Percentiles rank a stretch among this genome's conserved stretches.
These are phyloP conservation scores for Fusarium decemcellulare DNA, from an alignment of 2,329 filamentous ascomycete species.

Conservation along the genomic window DNA sequence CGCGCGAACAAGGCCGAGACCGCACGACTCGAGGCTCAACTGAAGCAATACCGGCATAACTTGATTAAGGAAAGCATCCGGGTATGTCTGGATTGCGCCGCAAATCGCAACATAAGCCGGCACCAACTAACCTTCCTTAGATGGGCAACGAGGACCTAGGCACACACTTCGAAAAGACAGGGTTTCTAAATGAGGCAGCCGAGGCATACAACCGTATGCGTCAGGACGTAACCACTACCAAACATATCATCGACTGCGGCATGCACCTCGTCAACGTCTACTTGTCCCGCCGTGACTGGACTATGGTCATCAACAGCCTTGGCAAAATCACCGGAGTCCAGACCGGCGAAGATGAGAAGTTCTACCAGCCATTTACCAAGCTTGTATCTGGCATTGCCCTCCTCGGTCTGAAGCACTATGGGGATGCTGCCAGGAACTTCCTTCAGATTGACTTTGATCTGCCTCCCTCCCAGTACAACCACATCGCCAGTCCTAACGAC, in stretches of 20 bases:
- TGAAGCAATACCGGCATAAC: conserved; percentile 97
- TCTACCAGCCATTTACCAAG: conserved; percentile 64
- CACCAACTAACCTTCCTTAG: conserved; percentile 58
- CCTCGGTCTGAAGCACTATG: conserved; percentile 62
- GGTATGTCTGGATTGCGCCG: conserved; percentile 58
- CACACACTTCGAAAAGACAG: conserved; percentile 83
- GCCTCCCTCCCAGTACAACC: conserved; percentile 71
- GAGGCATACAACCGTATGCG: conserved; percentile 91
- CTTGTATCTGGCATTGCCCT: conserved; percentile 66
- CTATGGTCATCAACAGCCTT: conserved; percentile 71
- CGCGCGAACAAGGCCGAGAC: conserved; percentile 79
- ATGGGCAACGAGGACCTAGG: conserved; percentile 97
- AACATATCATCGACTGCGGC: conserved; percentile 87
- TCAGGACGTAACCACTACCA: conserved; percentile 86
- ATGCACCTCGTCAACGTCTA: conserved; percentile 83
- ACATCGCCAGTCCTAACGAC: conserved; percentile 86
- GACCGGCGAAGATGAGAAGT: conserved; percentile 61
- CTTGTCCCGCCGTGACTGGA: conserved; percentile 84
- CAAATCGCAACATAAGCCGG: conserved; percentile 9
- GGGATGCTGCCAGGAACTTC: conserved; percentile 80
- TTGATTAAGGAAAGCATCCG: conserved; percentile 97
- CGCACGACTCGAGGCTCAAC: conserved; percentile 83
- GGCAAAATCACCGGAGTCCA: conserved; percentile 74
- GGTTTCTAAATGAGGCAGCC: conserved; percentile 79
- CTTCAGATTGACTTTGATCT: conserved; percentile 70